These are phyloP conservation scores for Epichloe scottii DNA, from an alignment of 2,329 filamentous ascomycete genomes.

Conservation along the genomic window DNA sequence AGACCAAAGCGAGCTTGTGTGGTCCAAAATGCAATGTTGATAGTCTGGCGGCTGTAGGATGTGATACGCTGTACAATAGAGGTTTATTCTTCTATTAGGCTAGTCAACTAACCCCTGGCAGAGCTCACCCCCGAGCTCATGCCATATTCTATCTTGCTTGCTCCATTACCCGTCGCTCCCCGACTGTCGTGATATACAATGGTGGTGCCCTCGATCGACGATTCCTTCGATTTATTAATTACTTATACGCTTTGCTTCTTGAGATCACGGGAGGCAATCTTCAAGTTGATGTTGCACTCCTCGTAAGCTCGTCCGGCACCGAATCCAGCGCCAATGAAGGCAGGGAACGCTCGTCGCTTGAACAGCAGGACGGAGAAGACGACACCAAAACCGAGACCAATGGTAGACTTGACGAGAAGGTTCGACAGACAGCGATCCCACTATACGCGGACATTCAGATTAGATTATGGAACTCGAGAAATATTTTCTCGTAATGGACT, in stretches of 20 bases:
- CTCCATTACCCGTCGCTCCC: conserved; percentile 8
- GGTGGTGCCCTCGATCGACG: conserved; percentile 5
- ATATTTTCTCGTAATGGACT: not conserved
- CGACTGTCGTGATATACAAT: conserved; percentile 16
- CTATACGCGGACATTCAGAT: conserved; percentile 32
- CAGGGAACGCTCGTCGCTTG: conserved; percentile 95
- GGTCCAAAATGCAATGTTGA: not conserved
- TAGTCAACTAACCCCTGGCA: not conserved
- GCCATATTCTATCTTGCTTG: conserved; percentile 9
- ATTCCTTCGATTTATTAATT: not conserved
- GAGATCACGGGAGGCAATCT: conserved; percentile 46
- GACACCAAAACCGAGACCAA: conserved; percentile 93
- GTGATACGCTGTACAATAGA: not conserved
- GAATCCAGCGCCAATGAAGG: conserved; percentile 88
- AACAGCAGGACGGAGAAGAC: conserved; percentile 98
- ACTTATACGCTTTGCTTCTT: conserved; percentile 35
- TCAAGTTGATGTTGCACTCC: conserved; percentile 80
- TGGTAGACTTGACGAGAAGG: conserved; percentile 87
- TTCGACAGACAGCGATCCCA: conserved; percentile 99
- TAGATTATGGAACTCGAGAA: conserved; percentile 10
- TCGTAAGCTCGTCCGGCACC: conserved; percentile 95
- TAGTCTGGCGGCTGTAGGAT: not conserved
- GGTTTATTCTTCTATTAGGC: not conserved
- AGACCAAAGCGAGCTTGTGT: not conserved
- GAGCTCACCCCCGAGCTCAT: not conserved